Base-by-base conservation (phyloP, 768 basidiomycete species). In the Suillus subaureus region DNA sequence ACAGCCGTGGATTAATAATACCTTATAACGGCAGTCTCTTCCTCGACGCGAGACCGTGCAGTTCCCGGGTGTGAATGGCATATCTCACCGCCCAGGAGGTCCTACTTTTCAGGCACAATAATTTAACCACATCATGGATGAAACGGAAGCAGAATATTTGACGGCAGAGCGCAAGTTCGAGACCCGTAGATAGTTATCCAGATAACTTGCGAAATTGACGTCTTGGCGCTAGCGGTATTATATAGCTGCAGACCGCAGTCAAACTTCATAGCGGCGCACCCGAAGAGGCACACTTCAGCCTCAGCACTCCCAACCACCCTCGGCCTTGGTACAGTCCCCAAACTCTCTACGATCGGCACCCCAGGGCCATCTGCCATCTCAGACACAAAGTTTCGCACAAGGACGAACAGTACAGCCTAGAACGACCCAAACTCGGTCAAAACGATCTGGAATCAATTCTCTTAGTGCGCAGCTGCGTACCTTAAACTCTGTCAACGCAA, bases 401-500 rank as follows among this genome's bases (percentile, higher is more conserved):
- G 71, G 15, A 80, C 78, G 11, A 74, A 78, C 0, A 83, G 70
- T 3, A 63, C 52, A 61, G 39, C 78, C 82, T 82, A 63, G 58
- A 9, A 39, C 13, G 16, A n/a, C 9, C 37, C 26, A 42, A 60
- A 60, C 16, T 2, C 18, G 26, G 40, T 60, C 26, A 42, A 60
- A 28, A 42, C 6, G 12, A 18, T 18, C 40, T 18, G 39, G 26
- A 40, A 21, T 9, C 6, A 13, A 42, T 23, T 11, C 8, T 23
- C 13, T 23, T 0, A 7, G 7, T 37, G 16, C 16, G 18, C 57
- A 57, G 56, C 37, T 28, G 31, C 26, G 39, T 42, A 81, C 81
- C 78, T 82, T 83, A 67, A 81, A 73, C 64, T 81, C 78, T 0
- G 78, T 74, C n/a, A 82, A 63, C 5, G 82, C 81, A 65, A 84